phyloP scores from a whole-genome alignment of 2,329 filamentous ascomycete genomes.

The Raffaelea ambrosiae region DNA sequence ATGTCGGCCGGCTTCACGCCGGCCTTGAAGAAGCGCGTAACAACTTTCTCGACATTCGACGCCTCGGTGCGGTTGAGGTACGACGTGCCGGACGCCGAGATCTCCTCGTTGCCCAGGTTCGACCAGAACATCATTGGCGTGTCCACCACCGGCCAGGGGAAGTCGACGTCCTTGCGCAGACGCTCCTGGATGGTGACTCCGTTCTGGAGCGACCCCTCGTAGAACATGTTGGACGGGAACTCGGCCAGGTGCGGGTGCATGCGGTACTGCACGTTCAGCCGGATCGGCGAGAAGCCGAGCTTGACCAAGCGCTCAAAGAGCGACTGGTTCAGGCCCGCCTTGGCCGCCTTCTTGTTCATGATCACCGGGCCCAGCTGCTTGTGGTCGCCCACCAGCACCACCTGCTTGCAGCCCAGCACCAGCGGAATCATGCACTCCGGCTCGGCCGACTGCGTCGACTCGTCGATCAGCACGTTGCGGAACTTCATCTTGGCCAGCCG shows the following conservation, averaged over 20 bases:
- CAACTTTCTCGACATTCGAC: conserved; percentile 95
- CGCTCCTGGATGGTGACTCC: conserved; percentile 86
- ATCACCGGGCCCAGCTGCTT: conserved; percentile 97
- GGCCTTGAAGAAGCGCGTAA: conserved; percentile 97
- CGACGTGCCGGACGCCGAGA: conserved; percentile 93
- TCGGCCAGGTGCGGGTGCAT: conserved; percentile 98
- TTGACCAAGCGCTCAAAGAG: conserved; percentile 94
- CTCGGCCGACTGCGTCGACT: conserved; percentile 96
- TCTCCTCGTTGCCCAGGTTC: conserved; percentile 94
- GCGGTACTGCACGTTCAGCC: conserved; percentile 93
- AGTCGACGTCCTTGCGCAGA: conserved; percentile 87
- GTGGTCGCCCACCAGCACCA: conserved; percentile 96
- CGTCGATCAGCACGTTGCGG: conserved; percentile 93
- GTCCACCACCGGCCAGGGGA: conserved; percentile 91
- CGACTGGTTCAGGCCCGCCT: conserved; percentile 96
- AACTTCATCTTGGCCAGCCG: conserved; percentile 96
- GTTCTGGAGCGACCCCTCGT: conserved; percentile 94
- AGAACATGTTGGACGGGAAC: conserved; percentile 99
- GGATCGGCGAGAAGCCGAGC: conserved; percentile 81
- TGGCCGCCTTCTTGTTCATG: conserved; percentile 99
- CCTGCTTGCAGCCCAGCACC: conserved; percentile 95
- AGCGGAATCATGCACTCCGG: conserved; percentile 98
- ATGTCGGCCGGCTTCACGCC: conserved; percentile 91
- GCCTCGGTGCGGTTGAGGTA: conserved; percentile 97
- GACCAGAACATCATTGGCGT: conserved; percentile 99